phyloP scores from a whole-genome alignment of 2,329 filamentous ascomycete species.

The Zymoseptoria ardabiliae region DNA sequence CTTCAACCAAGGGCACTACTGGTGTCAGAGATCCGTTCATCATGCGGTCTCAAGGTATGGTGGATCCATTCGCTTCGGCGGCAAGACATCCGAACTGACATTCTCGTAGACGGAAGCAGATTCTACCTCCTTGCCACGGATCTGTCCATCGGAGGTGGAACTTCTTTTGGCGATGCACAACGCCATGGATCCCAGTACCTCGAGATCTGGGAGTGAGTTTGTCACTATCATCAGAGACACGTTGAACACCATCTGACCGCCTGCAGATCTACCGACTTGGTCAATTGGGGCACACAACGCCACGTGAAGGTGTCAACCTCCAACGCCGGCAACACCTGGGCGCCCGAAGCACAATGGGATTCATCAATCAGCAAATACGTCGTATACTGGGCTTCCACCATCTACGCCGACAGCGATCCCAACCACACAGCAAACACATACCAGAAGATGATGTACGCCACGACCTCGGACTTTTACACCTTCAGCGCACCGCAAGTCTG shows the following conservation, averaged over 20 bases:
- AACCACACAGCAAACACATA: slow-evolving; percentile 45
- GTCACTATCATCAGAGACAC: background rate
- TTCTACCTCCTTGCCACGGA: slow-evolving; percentile 49
- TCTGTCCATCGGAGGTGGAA: slow-evolving; percentile 48
- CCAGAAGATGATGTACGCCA: slow-evolving; percentile 51
- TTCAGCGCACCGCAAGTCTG: slow-evolving; percentile 47
- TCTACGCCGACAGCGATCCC: slow-evolving; percentile 44
- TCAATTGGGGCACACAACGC: slow-evolving; percentile 46
- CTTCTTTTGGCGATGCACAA: slow-evolving; percentile 45
- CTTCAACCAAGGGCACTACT: slow-evolving; percentile 41
- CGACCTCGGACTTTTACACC: slow-evolving; percentile 49
- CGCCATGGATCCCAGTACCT: slow-evolving; percentile 44
- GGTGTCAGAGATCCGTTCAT: slow-evolving; percentile 49
- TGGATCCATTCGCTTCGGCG: background rate
- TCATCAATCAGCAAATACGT: slow-evolving; percentile 39
- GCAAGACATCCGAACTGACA: background rate
- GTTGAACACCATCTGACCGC: background rate
- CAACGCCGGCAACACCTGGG: slow-evolving; percentile 50
- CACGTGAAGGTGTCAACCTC: slow-evolving; percentile 44
- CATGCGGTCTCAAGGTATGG: slow-evolving; percentile 36
- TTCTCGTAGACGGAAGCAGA: slow-evolving; percentile 37
- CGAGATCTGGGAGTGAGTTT: slow-evolving; percentile 43
- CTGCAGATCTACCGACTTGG: slow-evolving; percentile 37
- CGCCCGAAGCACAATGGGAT: slow-evolving; percentile 50
- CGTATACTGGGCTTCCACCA: slow-evolving; percentile 42